These are phyloP conservation scores for Schizochytrium sp. DNA, from an alignment of 108 stramenopile genomes.

Conservation along the genomic window DNA sequence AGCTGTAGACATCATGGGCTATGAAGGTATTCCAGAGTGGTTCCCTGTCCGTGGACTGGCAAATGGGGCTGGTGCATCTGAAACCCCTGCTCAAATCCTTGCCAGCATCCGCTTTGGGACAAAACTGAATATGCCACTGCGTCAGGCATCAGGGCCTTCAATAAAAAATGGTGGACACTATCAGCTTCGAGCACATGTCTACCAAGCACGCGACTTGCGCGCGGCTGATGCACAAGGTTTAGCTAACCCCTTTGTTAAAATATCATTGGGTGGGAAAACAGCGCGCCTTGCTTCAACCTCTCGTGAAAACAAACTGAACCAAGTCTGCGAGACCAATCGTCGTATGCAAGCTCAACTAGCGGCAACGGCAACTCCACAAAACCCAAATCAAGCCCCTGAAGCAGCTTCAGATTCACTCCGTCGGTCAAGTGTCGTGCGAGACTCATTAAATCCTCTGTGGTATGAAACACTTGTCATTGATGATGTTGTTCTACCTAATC, in stretches of 20 bases:
- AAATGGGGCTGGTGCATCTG: constrained; percentile 4
- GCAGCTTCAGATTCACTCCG: background rate
- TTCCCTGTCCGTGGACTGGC: constrained; percentile 5
- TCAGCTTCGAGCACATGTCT: constrained; percentile 36
- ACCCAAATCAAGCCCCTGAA: background rate
- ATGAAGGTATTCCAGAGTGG: background rate
- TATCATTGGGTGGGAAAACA: constrained; percentile 16
- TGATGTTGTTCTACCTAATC: background rate
- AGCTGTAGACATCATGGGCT: constrained; percentile 1
- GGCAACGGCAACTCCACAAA: background rate
- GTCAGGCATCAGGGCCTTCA: background rate
- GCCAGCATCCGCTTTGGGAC: background rate
- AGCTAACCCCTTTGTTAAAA: constrained; percentile 1
- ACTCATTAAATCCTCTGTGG: constrained; percentile 1
- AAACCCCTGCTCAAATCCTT: constrained; percentile 33
- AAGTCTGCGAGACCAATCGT: background rate
- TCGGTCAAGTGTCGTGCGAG: background rate
- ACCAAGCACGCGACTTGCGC: constrained; percentile 7
- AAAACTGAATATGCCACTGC: background rate
- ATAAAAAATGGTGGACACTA: background rate
- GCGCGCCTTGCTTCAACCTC: constrained; percentile 18
- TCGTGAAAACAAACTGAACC: background rate
- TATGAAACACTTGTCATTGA: constrained; percentile 33
- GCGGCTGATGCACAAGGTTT: background rate
- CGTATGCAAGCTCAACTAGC: background rate